phyloP scores from a whole-genome alignment of 139 green algal species.

The Micractinium conductrix region DNA sequence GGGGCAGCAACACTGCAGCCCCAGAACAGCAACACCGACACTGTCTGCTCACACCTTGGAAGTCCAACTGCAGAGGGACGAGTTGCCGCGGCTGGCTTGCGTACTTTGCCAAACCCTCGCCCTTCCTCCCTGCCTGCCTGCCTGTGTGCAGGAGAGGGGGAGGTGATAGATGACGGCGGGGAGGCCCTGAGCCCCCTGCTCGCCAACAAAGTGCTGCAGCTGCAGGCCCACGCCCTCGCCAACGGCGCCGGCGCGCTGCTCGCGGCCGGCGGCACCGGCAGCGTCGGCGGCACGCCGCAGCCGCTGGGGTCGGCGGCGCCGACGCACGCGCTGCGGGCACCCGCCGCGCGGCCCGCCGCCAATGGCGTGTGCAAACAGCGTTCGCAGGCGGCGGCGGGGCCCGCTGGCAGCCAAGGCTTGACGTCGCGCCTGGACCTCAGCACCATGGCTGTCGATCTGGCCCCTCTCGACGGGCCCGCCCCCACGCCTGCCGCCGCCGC shows the following conservation, averaged over 20 bases:
- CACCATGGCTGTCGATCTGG: constrained; percentile 29
- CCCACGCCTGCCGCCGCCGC: too few relatives aligned
- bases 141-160: constrained; percentile 14
- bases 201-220: neutral
- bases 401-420: neutral
- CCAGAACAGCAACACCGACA: too few relatives aligned
- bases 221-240: neutral
- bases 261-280: neutral
- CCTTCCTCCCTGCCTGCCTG: neutral
- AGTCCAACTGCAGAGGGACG: too few relatives aligned
- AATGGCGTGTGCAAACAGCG: neutral
- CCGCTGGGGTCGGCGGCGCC: neutral
- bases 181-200: constrained; percentile 34
- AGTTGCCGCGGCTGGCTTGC: neutral
- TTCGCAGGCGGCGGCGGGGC: neutral
- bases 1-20: too few relatives aligned
- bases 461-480: too few relatives aligned
- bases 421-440: constrained; percentile 6
- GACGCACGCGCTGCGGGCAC: neutral
- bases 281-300: neutral
- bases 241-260: neutral
- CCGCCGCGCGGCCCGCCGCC: neutral
- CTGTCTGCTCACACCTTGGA: too few relatives aligned
- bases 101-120: neutral
- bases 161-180: constrained; percentile 17